Evolutionary conservation across 2,329 filamentous ascomycete genomes (phyloP), one percentile per base, ranked within the genome.

Genomic region (Aspergillus jensenii): DNA sequence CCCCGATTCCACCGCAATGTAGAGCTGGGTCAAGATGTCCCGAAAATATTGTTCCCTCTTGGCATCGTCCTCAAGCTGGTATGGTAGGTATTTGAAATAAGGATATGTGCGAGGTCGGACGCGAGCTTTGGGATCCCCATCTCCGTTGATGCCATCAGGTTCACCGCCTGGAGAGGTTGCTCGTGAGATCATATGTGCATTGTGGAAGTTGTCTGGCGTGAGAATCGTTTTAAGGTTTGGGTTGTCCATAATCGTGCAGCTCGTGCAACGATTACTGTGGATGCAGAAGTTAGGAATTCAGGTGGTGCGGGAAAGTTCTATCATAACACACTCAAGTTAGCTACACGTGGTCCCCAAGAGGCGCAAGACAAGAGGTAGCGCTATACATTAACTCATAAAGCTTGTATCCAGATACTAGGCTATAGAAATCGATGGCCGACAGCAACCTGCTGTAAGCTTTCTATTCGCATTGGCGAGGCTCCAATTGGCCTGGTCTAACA

Each of bases 11-110:
- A 99, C 83, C 57, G 93, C 86, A 67, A 97, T 90, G 74, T 96
- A 98, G 31, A 99, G 87, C 70, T 96, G 90, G 74, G 93, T 95
- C 66, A 98, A 82, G 67, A 97, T 98, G 72, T 92, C 91, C 46
- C 89, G 83, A 47, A 99, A 81, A 61, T 93, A 91, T 51, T 82
- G 83, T 71, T 96, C 88, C 62, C 93, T 86, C 76, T 92, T 85
- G 35, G 82, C 74, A 62, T 93, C 89, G 71, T 90, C 87, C 76
- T 99, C 96, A 56, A 93, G 88, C 57, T 87, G 78, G 72, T 98
- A 99, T 37, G 96, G 96, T 51, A 99, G 85, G 71, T 95, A 89
- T 65, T 87, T 84, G 74, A 93, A 91, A 80, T 99, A 99, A 60
- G 91, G 91, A 74, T 95, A 99, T 27, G 95, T 97, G 61, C 95